Evolutionary conservation across 805 yeast species (phyloP).

Genomic region (Barnettozyma pratensis): DNA sequence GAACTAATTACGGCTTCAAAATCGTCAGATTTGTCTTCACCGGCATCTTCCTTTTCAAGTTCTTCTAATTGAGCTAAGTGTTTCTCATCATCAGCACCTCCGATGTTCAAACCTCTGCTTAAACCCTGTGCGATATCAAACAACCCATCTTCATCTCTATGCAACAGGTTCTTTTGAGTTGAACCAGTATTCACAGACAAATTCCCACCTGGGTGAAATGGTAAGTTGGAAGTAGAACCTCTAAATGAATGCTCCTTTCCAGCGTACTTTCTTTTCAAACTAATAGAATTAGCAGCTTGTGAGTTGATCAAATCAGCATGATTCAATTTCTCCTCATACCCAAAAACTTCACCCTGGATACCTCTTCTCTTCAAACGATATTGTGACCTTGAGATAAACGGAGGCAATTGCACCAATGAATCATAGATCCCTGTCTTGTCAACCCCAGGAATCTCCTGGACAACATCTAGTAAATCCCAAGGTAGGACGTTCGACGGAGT

Average conservation of each 20-base stretch:
- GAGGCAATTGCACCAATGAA: slow-evolving; percentile 51
- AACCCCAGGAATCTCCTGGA: slow-evolving; percentile 51
- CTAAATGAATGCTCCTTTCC: slow-evolving; percentile 54
- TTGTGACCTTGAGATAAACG: slow-evolving; percentile 54
- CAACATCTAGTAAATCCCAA: slow-evolving; percentile 65
- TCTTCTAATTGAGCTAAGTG: slow-evolving; percentile 10
- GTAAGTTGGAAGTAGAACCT: slow-evolving; percentile 73
- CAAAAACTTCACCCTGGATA: slow-evolving; percentile 60
- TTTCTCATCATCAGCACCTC: background rate
- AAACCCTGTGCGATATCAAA: slow-evolving; percentile 83
- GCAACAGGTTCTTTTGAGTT: slow-evolving; percentile 33
- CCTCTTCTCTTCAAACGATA: slow-evolving; percentile 71
- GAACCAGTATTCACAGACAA: slow-evolving; percentile 32
- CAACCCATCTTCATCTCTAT: slow-evolving; percentile 68
- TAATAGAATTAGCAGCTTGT: slow-evolving; percentile 64
- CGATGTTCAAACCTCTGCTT: slow-evolving; percentile 52
- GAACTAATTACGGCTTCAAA: background rate
- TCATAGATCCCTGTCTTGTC: slow-evolving; percentile 21
- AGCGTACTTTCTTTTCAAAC: slow-evolving; percentile 63
- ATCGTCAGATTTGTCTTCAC: slow-evolving; percentile 27
- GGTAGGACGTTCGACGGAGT: slow-evolving; percentile 59
- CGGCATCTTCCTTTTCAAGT: slow-evolving; percentile 21
- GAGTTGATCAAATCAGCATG: slow-evolving; percentile 38
- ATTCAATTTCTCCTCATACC: slow-evolving; percentile 60
- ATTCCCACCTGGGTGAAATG: slow-evolving; percentile 90